These are phyloP conservation scores for Mucor velutinosus DNA, from an alignment of 371 early-diverging fungal genomes.

Conservation along the genomic window DNA sequence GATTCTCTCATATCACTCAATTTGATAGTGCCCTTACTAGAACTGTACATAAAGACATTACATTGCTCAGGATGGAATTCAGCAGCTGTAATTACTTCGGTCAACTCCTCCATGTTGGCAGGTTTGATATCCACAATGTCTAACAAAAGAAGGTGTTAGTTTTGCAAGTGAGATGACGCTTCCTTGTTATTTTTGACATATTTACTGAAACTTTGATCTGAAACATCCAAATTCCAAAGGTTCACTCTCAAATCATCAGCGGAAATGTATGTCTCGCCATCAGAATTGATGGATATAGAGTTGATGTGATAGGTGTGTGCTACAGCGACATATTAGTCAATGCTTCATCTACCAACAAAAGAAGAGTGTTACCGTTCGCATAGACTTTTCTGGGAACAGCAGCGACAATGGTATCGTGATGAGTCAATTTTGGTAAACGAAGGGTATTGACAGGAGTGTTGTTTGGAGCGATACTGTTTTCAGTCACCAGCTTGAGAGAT, in stretches of 20 bases:
- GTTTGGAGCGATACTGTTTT: conserved; percentile 62
- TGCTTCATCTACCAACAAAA: not conserved
- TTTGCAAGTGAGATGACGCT: conserved; percentile 25
- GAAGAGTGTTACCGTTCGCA: conserved; percentile 71
- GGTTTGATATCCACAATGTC: conserved; percentile 99
- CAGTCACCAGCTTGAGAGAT: conserved; percentile 90
- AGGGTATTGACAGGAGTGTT: conserved; percentile 38
- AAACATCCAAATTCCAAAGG: conserved; percentile 96
- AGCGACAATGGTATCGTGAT: conserved; percentile 94
- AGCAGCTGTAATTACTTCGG: conserved; percentile 99
- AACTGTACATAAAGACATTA: conserved; percentile 97
- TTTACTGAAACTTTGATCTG: conserved; percentile 97
- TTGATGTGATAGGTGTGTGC: conserved; percentile 99
- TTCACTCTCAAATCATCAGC: conserved; percentile 99
- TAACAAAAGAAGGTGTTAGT: conserved; percentile 46
- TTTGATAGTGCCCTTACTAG: conserved; percentile 97
- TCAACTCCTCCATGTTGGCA: conserved; percentile 98
- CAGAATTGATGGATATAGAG: conserved; percentile 97
- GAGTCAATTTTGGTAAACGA: conserved; percentile 83
- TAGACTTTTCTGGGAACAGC: conserved; percentile 94
- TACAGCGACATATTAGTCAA: conserved; percentile 26
- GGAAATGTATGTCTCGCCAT: conserved; percentile 95
- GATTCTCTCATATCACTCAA: conserved; percentile 96
- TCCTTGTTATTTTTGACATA: conserved; percentile 61
- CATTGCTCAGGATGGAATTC: conserved; percentile 98